Evolutionary conservation across 2,329 filamentous ascomycete genomes (phyloP).

Genomic region (Aureobasidium namibiae): DNA sequence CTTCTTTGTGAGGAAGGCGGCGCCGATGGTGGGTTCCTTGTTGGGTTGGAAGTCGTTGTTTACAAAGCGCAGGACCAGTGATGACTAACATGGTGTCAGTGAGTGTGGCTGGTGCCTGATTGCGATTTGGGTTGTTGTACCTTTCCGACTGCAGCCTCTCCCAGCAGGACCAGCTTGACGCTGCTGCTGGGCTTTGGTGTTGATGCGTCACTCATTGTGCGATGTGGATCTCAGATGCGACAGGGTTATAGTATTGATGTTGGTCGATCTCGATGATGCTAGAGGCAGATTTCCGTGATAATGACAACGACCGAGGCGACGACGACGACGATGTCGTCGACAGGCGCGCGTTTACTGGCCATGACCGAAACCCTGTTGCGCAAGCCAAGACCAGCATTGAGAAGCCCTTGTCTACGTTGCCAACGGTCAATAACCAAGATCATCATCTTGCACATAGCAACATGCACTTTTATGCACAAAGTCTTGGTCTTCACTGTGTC

Average conservation of each 20-base stretch:
- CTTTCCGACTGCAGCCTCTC: conserved; percentile 97
- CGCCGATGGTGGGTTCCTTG: conserved; percentile 98
- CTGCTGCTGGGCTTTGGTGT: conserved; percentile 95
- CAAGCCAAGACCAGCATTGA: not conserved
- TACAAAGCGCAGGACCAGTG: conserved; percentile 93
- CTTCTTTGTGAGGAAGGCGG: conserved; percentile 97
- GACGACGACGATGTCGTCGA: not conserved
- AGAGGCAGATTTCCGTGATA: not conserved
- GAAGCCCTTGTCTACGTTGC: not conserved
- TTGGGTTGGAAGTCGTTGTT: conserved; percentile 99
- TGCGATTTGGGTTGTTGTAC: conserved; percentile 40
- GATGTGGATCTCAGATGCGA: not conserved
- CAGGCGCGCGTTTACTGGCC: not conserved
- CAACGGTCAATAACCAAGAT: too few species aligned
- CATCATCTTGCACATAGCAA: not conserved
- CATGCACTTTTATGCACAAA: not conserved
- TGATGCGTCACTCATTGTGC: conserved; percentile 27
- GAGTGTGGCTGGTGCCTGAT: conserved; percentile 16
- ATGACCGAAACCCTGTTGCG: conserved; percentile 3
- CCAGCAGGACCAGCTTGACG: conserved; percentile 96
- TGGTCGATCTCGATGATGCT: not conserved
- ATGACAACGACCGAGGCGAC: not conserved
- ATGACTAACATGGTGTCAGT: conserved; percentile 56
- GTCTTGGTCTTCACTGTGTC: not conserved
- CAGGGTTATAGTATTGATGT: not conserved